These are phyloP conservation scores for Fusarium nelsonii DNA, from an alignment of 2,329 filamentous ascomycete species.

Conservation along the genomic window DNA sequence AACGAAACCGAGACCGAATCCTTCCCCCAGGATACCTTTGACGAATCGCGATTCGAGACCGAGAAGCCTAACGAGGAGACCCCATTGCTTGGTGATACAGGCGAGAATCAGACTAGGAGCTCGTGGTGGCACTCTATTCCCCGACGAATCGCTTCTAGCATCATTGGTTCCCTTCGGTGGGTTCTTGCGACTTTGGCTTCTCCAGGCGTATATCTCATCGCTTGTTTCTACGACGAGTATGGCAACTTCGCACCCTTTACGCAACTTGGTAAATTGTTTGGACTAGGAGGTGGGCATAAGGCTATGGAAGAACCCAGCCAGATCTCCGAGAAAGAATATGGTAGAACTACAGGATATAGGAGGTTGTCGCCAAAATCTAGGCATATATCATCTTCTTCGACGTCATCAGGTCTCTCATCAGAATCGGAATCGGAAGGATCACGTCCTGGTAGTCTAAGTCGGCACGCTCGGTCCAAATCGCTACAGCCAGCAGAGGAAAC, in stretches of 20 bases:
- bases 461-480: slow-evolving; percentile 75
- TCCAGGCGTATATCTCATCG: slow-evolving; percentile 84
- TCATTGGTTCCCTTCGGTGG: slow-evolving; percentile 82
- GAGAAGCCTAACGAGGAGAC: slow-evolving; percentile 71
- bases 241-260: slow-evolving; percentile 83
- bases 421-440: slow-evolving; percentile 74
- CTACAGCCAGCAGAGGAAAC: slow-evolving; percentile 71
- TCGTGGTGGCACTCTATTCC: slow-evolving; percentile 70
- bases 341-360: slow-evolving; percentile 48
- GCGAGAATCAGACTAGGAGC: slow-evolving; percentile 54
- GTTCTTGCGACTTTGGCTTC: slow-evolving; percentile 82
- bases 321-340: slow-evolving; percentile 47
- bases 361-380: slow-evolving; percentile 46
- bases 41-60: slow-evolving; percentile 55
- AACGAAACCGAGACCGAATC: slow-evolving; percentile 50
- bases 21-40: slow-evolving; percentile 54
- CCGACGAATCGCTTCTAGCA: slow-evolving; percentile 75
- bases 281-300: slow-evolving; percentile 61
- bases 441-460: slow-evolving; percentile 47
- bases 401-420: slow-evolving; percentile 76
- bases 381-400: slow-evolving; percentile 54
- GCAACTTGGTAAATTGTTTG: slow-evolving; percentile 76
- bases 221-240: slow-evolving; percentile 84
- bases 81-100: slow-evolving; percentile 64
- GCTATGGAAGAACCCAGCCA: slow-evolving; percentile 47